Conservation (phyloP, 2,329 filamentous ascomycete genomes). For the Dactylella cylindrospora region DNA sequence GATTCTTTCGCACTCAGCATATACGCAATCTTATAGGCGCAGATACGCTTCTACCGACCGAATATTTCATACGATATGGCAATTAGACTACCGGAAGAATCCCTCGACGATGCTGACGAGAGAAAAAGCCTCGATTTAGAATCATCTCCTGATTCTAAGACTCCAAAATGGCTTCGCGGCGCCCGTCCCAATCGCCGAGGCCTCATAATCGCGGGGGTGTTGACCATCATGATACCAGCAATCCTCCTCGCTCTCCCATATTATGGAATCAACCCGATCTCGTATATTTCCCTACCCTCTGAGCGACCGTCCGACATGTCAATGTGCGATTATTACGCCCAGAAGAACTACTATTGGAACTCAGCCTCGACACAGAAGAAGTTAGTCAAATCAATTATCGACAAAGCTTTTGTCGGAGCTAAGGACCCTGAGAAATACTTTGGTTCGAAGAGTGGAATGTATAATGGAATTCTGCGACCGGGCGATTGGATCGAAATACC, state of each 20-base stretch:
- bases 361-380: constrained; percentile 14
- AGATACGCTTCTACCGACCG: no score
- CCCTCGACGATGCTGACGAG: constrained; percentile 15
- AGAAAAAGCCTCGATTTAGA: constrained; percentile 30
- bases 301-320: constrained; percentile 18
- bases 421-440: constrained; percentile 3
- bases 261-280: constrained; percentile 5
- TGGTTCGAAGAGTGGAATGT: constrained; percentile 5
- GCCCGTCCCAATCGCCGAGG: neutral
- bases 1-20: no score
- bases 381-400: constrained; percentile 17
- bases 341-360: constrained; percentile 16
- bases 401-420: constrained; percentile 23
- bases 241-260: constrained; percentile 1
- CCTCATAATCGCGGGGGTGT: constrained; percentile 3
- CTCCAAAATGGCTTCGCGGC: constrained; percentile 5
- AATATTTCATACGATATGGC: no score
- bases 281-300: constrained; percentile 7
- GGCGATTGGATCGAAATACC: constrained; percentile 17
- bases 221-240: constrained; percentile 1
- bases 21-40: no score
- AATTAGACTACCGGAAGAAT: no score
- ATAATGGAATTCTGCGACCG: constrained; percentile 25
- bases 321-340: constrained; percentile 40
- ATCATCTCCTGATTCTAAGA: constrained; percentile 13